Evolutionary conservation across 805 yeast species (phyloP), one percentile per base, ranked within the genome.

Genomic region (Metschnikowia vanudenii): DNA sequence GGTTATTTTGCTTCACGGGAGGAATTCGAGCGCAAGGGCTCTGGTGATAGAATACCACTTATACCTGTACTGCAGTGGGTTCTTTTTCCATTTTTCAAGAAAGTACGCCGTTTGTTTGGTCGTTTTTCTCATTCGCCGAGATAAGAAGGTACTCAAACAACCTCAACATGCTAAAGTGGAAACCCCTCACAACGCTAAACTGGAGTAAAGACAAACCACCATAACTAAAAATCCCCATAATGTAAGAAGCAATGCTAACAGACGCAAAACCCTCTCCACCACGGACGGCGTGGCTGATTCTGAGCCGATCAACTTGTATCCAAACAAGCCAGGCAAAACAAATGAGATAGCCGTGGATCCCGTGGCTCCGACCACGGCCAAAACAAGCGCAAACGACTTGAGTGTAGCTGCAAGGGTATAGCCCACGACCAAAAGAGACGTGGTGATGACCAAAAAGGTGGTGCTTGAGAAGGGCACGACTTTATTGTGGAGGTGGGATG

Each of bases 341-440:
- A 85, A 86, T 19, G 89, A 81, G 41, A 86, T 86, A 22, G 88
- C 72, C 0, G 91, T 87, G 4, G 91, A 86, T 0, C 95, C 95
- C 0, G 94, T 86, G 4, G 91, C 85, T 3, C 95, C 95, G 8
- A 86, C 90, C 43, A 86, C 67, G 1, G 92, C 80, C 40, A 86
- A 64, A 3, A 86, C 85, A 30, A 78, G 74, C 45, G 85, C 91
- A 58, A 86, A 80, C 0, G 88, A 83, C 1, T 74, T 68, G 9
- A 86, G 76, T 9, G 79, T 63, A 1, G 81, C 63, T 0, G 95
- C 88, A 13, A 81, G 63, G 0, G 73, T 47, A 57, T 84, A 86
- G 0, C 85, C 75, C 2, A 62, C 51, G 0, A 72, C 2, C 3
- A 81, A 65, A 33, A 86, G 67, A 0, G 65, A 28, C 0, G 76